Percentiles rank a stretch among this genome's conserved stretches.
Conservation (phyloP, 176 grass and related monocot genomes). For the Olyra latifolia region DNA sequence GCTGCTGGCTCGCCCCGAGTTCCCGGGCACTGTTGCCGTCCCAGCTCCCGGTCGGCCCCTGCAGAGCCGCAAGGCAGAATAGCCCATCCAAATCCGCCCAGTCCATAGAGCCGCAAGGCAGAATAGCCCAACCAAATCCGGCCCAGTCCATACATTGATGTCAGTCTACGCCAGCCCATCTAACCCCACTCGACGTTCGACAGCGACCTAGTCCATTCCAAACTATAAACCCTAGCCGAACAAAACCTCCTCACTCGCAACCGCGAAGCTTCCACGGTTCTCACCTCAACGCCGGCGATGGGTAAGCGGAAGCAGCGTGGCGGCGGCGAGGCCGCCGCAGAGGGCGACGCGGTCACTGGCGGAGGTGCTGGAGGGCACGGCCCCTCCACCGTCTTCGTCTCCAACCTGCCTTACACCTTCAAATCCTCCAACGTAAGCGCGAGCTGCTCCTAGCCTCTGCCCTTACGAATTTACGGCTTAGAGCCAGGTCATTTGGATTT, state of each 20-base stretch:
- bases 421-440: constrained; percentile 69
- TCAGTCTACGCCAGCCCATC: too few relatives aligned
- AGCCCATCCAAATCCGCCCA: too few relatives aligned
- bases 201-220: constrained; percentile 22
- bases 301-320: constrained; percentile 73
- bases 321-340: background rate
- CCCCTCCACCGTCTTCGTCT: constrained; percentile 85
- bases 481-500: background rate
- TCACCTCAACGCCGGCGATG: constrained; percentile 45
- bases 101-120: too few relatives aligned
- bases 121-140: too few relatives aligned
- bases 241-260: background rate
- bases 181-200: too few relatives aligned
- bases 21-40: too few relatives aligned
- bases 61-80: too few relatives aligned
- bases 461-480: background rate
- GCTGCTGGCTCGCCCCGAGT: too few relatives aligned
- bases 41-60: too few relatives aligned
- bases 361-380: constrained; percentile 38
- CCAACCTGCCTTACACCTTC: constrained; percentile 82
- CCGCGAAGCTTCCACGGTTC: constrained; percentile 2
- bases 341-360: background rate
- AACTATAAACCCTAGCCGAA: constrained; percentile 42
- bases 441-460: background rate
- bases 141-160: too few relatives aligned